These are phyloP conservation scores for Amanita molliuscula DNA, from an alignment of 768 basidiomycete genomes.

Conservation along the genomic window DNA sequence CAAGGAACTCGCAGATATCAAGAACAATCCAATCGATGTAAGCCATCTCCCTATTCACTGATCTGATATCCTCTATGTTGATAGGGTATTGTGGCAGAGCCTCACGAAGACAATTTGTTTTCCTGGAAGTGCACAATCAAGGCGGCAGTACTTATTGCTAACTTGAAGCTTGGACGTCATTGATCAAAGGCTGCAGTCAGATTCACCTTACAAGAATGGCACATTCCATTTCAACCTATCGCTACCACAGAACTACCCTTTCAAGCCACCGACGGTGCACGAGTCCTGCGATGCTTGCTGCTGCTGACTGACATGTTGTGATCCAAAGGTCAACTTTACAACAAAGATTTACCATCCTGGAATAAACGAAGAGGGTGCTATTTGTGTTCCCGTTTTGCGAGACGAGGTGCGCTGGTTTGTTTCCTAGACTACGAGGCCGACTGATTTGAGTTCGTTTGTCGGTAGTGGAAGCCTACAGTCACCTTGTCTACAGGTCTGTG, in stretches of 20 bases:
- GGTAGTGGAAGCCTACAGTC: conserved; percentile 79
- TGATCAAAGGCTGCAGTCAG: conserved; percentile 32
- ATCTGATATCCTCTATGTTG: conserved; percentile 7
- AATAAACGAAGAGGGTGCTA: conserved; percentile 80
- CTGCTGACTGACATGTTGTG: conserved; percentile 6
- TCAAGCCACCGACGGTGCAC: conserved; percentile 71
- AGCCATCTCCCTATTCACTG: conserved; percentile 8
- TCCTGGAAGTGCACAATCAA: conserved; percentile 73
- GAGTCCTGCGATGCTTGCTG: background rate
- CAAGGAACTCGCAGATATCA: conserved; percentile 62
- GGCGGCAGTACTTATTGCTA: conserved; percentile 44
- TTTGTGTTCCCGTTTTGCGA: conserved; percentile 75
- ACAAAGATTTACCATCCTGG: conserved; percentile 90
- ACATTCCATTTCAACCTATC: conserved; percentile 64
- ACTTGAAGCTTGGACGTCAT: background rate
- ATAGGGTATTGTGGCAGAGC: conserved; percentile 54
- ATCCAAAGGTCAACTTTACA: conserved; percentile 61
- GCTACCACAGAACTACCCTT: conserved; percentile 78
- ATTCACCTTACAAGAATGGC: conserved; percentile 78
- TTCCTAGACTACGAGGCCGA: background rate
- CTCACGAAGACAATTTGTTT: conserved; percentile 63
- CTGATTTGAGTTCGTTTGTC: background rate
- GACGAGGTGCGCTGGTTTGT: conserved; percentile 52
- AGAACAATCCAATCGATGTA: conserved; percentile 56
- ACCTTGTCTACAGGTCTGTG: conserved; percentile 56